phyloP scores from a whole-genome alignment of 73 alveolate species.

The Breviolum minutum region DNA sequence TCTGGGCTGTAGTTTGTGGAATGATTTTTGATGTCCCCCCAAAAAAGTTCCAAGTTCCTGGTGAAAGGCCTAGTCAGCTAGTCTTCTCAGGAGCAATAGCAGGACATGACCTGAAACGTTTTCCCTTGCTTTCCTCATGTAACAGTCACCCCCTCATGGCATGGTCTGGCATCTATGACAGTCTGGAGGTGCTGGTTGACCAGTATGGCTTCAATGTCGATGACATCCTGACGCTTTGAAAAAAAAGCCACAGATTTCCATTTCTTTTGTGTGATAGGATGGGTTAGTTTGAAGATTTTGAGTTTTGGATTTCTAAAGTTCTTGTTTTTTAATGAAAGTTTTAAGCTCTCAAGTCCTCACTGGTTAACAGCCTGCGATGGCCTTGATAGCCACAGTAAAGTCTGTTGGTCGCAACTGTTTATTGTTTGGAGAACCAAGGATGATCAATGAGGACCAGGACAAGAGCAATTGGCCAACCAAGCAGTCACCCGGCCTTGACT shows the following conservation, averaged over 20 bases:
- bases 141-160: too few relatives aligned
- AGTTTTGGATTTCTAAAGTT: not conserved
- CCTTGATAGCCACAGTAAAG: too few relatives aligned
- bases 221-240: slow-evolving; percentile 28
- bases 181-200: slow-evolving; percentile 16
- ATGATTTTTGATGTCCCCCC: too few relatives aligned
- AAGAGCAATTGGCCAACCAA: slow-evolving; percentile 63
- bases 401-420: too few relatives aligned
- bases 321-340: too few relatives aligned
- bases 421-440: not conserved
- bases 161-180: not conserved
- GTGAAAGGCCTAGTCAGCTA: too few relatives aligned
- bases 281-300: not conserved
- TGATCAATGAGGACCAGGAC: slow-evolving; percentile 74
- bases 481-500: not conserved
- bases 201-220: slow-evolving; percentile 76
- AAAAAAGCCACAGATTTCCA: not conserved
- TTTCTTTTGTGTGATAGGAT: not conserved
- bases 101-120: too few relatives aligned
- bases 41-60: too few relatives aligned
- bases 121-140: too few relatives aligned
- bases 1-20: too few relatives aligned
- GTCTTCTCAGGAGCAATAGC: too few relatives aligned
- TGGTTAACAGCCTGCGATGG: too few relatives aligned
- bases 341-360: not conserved